phyloP scores from a whole-genome alignment of 2,329 filamentous ascomycete genomes.

The Albifimbria verrucaria region DNA sequence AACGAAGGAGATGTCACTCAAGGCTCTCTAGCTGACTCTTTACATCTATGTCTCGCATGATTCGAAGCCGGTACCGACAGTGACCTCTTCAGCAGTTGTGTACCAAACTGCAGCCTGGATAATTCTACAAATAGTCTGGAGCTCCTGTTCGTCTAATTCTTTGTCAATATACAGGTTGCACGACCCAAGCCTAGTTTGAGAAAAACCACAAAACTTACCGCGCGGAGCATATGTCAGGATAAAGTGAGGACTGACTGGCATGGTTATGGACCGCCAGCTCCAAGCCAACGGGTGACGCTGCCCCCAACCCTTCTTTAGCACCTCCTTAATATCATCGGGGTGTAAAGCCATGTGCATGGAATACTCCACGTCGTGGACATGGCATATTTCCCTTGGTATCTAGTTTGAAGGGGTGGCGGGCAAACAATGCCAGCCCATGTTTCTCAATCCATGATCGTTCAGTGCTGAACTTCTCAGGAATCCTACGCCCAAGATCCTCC shows the following conservation, averaged over 20 bases:
- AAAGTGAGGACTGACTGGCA: conserved; percentile 72
- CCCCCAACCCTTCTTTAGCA: conserved; percentile 76
- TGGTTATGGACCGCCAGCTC: conserved; percentile 57
- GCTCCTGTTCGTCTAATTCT: conserved; percentile 55
- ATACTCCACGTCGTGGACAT: conserved; percentile 73
- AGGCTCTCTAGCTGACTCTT: no score
- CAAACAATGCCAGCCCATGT: conserved; percentile 74
- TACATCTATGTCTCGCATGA: no score
- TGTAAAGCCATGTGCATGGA: conserved; percentile 79
- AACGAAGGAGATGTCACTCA: no score
- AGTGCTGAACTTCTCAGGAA: conserved; percentile 50
- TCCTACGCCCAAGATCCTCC: conserved; percentile 42
- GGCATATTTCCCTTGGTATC: conserved; percentile 77
- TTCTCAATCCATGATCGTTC: conserved; percentile 78
- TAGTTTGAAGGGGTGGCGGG: conserved; percentile 62
- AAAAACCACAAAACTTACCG: no score
- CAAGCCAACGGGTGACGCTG: conserved; percentile 67
- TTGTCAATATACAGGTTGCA: no score
- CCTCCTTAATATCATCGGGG: conserved; percentile 68
- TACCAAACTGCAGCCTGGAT: conserved; percentile 74
- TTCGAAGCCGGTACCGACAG: conserved; percentile 23
- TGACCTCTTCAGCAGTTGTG: conserved; percentile 43
- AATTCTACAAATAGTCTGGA: conserved; percentile 64
- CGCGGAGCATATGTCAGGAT: conserved; percentile 80
- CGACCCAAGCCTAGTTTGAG: no score